These are phyloP conservation scores for Saccharomyces hybrid DNA, from an alignment of 1,139 yeast species.

Conservation along the genomic window DNA sequence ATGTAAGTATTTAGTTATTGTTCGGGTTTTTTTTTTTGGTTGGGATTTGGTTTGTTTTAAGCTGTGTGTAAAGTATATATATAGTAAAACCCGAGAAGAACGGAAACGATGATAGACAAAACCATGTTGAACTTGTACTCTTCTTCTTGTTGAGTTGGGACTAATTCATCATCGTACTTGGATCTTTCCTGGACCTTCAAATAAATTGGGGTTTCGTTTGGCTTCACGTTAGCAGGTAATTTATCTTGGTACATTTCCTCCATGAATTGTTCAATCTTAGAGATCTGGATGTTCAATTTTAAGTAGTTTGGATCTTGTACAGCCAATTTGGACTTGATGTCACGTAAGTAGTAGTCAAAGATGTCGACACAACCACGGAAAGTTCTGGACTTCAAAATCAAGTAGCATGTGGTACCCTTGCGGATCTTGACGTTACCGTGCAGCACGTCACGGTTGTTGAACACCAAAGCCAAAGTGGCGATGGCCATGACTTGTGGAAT, in stretches of 20 bases:
- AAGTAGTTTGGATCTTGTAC: slow-evolving; percentile 85
- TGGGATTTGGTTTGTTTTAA: neutral
- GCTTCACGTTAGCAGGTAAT: slow-evolving; percentile 39
- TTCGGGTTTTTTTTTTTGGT: neutral
- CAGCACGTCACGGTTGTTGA: slow-evolving; percentile 71
- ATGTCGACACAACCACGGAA: slow-evolving; percentile 68
- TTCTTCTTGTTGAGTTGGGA: slow-evolving; percentile 25
- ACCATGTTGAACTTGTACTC: slow-evolving; percentile 21
- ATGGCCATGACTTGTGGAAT: slow-evolving; percentile 99
- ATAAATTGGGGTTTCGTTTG: slow-evolving; percentile 35
- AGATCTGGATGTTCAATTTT: slow-evolving; percentile 75
- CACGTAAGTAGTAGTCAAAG: slow-evolving; percentile 65
- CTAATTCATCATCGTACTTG: slow-evolving; percentile 25
- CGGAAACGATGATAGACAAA: neutral
- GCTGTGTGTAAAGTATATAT: neutral
- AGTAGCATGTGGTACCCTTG: slow-evolving; percentile 78
- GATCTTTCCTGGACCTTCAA: slow-evolving; percentile 34
- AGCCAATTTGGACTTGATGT: slow-evolving; percentile 68
- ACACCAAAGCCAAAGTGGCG: slow-evolving; percentile 81
- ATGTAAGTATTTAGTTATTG: slow-evolving; percentile 37
- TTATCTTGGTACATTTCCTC: slow-evolving; percentile 62
- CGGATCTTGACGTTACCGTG: slow-evolving; percentile 75
- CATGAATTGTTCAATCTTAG: slow-evolving; percentile 78
- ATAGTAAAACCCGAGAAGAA: slow-evolving; percentile 3
- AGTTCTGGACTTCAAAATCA: slow-evolving; percentile 67